Evolutionary conservation across 768 basidiomycete species (phyloP), one percentile per base, ranked within the genome.

Genomic region (Lepiota brunneoincarnata): DNA sequence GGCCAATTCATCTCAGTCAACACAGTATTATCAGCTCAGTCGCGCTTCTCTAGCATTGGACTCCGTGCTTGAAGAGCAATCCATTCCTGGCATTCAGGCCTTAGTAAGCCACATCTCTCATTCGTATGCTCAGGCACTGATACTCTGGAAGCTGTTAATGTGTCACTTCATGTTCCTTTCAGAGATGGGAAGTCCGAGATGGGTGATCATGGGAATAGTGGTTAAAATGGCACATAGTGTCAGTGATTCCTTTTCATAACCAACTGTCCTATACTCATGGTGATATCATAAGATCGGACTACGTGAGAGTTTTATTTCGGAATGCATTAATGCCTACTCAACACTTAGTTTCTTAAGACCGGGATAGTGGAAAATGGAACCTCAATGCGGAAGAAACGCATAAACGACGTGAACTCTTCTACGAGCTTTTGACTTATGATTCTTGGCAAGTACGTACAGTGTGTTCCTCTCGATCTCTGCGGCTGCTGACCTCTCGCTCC

Each of bases 171-270:
- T 79, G 76, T 79, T 80, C 58, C 61, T 78, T 49, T 68, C 72
- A 17, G 76, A 78, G 58, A 75, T 76, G 65, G 82, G 82, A 47
- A 78, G 78, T 21, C 79, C 84, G 23, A 73, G 85, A 58, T 88
- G 86, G 86, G 78, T 82, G 23, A 68, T 83, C 47, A 86, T 87
- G 83, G 86, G 86, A 43, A 74, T 88, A 26, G 79, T 81, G 18
- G 83, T 86, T 23, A 88, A 88, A 67, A 67, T 87, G 59, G 83
- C 84, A 49, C 83, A 85, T 63, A 83, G 83, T 69, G 86, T 87
- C 44, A 70, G 75, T 73, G 41, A 18, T 36, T 10, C 20, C 46
- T 34, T 51, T 31, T 58, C 23, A 39, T 50, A 67, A 68, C 71
- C 43, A 56, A 45, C 51, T 52, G 44, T 51, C 51, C 51, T 54